A percentile compares a stretch with the other conserved stretches of the same genome.
Conservation (phyloP, 2,329 filamentous ascomycete genomes). For the Knufia fluminis region DNA sequence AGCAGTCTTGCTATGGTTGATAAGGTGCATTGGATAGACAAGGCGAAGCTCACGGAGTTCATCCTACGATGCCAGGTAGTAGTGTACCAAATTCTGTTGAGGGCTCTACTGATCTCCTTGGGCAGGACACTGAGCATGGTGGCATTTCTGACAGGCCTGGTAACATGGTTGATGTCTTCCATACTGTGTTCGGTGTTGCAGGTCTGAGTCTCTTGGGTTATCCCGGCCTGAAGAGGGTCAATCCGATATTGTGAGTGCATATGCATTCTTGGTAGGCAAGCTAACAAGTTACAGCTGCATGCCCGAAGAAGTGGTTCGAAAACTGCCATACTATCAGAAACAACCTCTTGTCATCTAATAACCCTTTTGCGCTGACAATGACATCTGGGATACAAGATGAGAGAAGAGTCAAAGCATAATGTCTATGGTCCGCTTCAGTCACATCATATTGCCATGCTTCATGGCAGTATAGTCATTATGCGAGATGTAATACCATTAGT, state of each 20-base stretch:
- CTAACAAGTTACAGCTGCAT: conserved; percentile 47
- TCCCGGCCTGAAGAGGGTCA: conserved; percentile 66
- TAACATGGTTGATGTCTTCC: conserved; percentile 95
- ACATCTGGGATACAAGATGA: conserved; percentile 61
- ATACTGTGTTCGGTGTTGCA: conserved; percentile 81
- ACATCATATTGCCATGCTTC: conserved; percentile 27
- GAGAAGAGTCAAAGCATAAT: conserved; percentile 44
- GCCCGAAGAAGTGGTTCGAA: conserved; percentile 58
- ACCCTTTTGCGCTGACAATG: conserved; percentile 47
- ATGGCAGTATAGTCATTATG: conserved; percentile 33
- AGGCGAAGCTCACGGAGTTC: conserved; percentile 65
- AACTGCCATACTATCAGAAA: conserved; percentile 26
- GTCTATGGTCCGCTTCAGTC: conserved; percentile 24
- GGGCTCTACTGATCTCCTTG: conserved; percentile 17
- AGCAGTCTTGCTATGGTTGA: conserved; percentile 85
- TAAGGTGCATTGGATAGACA: conserved; percentile 87
- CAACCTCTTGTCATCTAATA: conserved; percentile 62
- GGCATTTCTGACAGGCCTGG: conserved; percentile 85
- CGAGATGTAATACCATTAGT: no score
- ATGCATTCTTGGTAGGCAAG: conserved; percentile 15
- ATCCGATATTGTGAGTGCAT: conserved; percentile 68
- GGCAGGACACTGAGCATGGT: conserved; percentile 63
- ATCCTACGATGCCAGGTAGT: conserved; percentile 72
- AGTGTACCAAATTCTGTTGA: background rate
- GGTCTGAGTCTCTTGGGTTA: conserved; percentile 77